Evolutionary conservation across 306 rosid genomes (phyloP).

Genomic region (Rosa chinensis): DNA sequence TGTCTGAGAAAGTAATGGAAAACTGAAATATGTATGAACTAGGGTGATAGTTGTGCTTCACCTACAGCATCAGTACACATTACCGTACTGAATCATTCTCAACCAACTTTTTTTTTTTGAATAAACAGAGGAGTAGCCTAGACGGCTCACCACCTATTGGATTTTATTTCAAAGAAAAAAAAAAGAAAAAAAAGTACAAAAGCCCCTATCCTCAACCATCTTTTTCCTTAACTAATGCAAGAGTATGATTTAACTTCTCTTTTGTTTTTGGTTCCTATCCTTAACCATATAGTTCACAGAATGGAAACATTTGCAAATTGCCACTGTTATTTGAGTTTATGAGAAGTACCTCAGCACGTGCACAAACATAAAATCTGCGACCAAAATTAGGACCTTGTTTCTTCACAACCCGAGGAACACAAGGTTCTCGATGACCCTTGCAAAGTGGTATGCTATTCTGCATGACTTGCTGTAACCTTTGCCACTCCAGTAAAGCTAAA

Average conservation of each 20-base stretch:
- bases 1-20: background rate
- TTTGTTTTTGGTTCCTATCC: background rate
- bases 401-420: constrained; percentile 84
- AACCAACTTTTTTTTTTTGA: background rate
- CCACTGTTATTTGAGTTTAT: background rate
- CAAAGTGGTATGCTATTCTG: constrained; percentile 90
- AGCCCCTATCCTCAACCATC: too few species aligned
- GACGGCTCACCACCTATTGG: too few species aligned
- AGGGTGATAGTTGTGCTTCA: background rate
- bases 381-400: constrained; percentile 85
- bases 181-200: too few species aligned
- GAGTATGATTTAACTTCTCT: constrained; percentile 2
- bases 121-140: too few species aligned
- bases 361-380: constrained; percentile 74
- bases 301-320: background rate
- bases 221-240: background rate
- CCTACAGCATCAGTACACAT: background rate
- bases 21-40: background rate
- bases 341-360: constrained; percentile 73
- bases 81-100: background rate
- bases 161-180: too few species aligned
- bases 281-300: background rate
- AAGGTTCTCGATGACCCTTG: constrained; percentile 81
- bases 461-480: constrained; percentile 84
- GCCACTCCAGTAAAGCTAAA: constrained; percentile 77